A percentile compares a stretch with the other conserved stretches of the same genome.
These are phyloP conservation scores for Xerocomus nothofagi DNA, from an alignment of 1,284 basidiomycete species.

Conservation along the genomic window DNA sequence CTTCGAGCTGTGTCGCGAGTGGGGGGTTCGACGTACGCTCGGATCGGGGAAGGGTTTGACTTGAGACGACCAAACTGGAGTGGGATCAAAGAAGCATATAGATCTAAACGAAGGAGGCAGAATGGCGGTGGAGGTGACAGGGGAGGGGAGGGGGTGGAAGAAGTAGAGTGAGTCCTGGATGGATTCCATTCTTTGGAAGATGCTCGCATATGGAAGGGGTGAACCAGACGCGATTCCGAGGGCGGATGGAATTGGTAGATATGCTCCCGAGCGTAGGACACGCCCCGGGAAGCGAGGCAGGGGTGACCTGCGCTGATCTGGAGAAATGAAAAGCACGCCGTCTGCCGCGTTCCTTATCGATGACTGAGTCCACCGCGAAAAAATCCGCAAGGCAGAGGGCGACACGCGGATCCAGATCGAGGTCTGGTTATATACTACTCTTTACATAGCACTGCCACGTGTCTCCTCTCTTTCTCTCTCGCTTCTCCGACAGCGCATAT, in stretches of 20 bases:
- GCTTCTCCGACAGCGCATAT: constrained; percentile 12
- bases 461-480: constrained; percentile 5
- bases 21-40: constrained; percentile 61
- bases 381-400: constrained; percentile 29
- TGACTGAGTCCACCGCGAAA: constrained; percentile 12
- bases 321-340: constrained; percentile 36
- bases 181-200: constrained; percentile 28
- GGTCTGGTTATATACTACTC: constrained; percentile 26
- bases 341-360: constrained; percentile 28
- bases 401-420: constrained; percentile 29
- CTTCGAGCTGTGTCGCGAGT: constrained; percentile 63
- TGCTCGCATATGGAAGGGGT: constrained; percentile 12
- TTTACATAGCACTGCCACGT: constrained; percentile 19
- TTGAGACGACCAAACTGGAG: constrained; percentile 60
- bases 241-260: constrained; percentile 22
- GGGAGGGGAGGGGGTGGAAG: constrained; percentile 9
- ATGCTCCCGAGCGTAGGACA: constrained; percentile 23
- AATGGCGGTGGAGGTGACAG: constrained; percentile 12
- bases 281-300: constrained; percentile 24
- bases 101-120: constrained; percentile 1
- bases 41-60: constrained; percentile 57
- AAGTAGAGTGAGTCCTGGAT: constrained; percentile 2
- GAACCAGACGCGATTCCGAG: constrained; percentile 19
- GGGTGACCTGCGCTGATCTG: constrained; percentile 27
- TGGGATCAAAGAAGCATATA: constrained; percentile 40